Evolutionary conservation across 1,284 basidiomycete genomes (phyloP), one percentile per base, ranked within the genome.

Genomic region (Agaricales sp.): DNA sequence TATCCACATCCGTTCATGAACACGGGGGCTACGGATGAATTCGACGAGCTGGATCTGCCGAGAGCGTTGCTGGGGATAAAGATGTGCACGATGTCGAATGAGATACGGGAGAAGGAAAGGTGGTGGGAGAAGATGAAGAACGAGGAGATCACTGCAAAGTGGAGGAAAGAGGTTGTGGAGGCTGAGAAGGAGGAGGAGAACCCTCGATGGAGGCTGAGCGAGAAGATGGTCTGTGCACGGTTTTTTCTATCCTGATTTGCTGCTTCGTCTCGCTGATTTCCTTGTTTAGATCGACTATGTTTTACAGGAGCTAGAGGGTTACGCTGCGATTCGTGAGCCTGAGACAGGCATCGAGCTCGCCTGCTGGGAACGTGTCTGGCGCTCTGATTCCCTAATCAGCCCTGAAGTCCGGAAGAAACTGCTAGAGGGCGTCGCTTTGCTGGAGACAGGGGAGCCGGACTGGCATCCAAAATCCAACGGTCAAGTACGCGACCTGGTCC

Each of bases 401-500:
- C n/a, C 11, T 8, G 8, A 8, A 8, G 11, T 43, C 11, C 41
- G 20, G 11, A 19, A n/a, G 11, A 19, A 43, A 11, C n/a, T 21
- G 8, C 13, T 16, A 8, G 20, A 8, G 11, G n/a, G 8, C 20
- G 8, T 11, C 8, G 41, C 13, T 19, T 11, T 43, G 1, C 62
- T 68, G 13, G 65, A 68, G 45, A 11, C 30, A 8, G 59, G 58
- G 52, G 52, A 61, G 0, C 61, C 64, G 46, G 68, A 71, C 57
- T 71, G 68, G 68, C 69, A 70, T 51, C 69, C 69, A 1, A 57
- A 61, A 14, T 67, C 64, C 11, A 56, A 69, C 43, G 55, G 58
- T 1, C 66, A 58, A 26, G 69, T 73, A 2, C 63, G 71, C 16
- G 67, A 71, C 50, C 61, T 73, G 30, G 66, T 73, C 1, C 68